phyloP scores from a whole-genome alignment of 306 rosid species.

The Leucaena leucocephala region DNA sequence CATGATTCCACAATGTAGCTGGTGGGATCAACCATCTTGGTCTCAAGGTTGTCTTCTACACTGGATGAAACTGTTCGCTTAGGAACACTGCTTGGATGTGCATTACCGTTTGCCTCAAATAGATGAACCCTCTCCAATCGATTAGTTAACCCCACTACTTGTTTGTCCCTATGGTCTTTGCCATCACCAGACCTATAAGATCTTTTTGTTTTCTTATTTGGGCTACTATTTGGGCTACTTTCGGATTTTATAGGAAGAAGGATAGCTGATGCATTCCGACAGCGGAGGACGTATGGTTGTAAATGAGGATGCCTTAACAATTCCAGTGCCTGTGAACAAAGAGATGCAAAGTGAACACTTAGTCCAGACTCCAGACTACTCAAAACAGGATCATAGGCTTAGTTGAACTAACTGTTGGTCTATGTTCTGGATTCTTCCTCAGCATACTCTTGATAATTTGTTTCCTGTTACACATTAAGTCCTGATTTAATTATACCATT shows the following conservation, averaged over 20 bases:
- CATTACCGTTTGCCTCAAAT: conserved; percentile 43
- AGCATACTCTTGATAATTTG: conserved; percentile 92
- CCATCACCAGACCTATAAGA: conserved; percentile 47
- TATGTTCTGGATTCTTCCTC: conserved; percentile 88
- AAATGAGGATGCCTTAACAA: conserved; percentile 79
- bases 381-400: conserved; percentile 24
- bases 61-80: conserved; percentile 40
- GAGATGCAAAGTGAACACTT: conserved; percentile 32
- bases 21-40: conserved; percentile 68
- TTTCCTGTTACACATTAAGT: conserved; percentile 57
- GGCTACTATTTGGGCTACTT: conserved; percentile 52
- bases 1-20: conserved; percentile 54
- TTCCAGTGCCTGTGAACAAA: conserved; percentile 73
- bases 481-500: conserved; percentile 28
- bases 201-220: conserved; percentile 63
- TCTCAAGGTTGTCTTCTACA: conserved; percentile 72
- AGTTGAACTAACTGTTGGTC: conserved; percentile 80
- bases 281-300: conserved; percentile 73
- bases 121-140: conserved; percentile 54
- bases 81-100: conserved; percentile 37
- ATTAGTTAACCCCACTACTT: conserved; percentile 39
- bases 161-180: conserved; percentile 57
- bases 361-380: background rate
- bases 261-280: conserved; percentile 66
- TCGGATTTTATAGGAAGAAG: conserved; percentile 67